phyloP scores from a whole-genome alignment of 306 rosid species.

The Adenanthera pavonina region DNA sequence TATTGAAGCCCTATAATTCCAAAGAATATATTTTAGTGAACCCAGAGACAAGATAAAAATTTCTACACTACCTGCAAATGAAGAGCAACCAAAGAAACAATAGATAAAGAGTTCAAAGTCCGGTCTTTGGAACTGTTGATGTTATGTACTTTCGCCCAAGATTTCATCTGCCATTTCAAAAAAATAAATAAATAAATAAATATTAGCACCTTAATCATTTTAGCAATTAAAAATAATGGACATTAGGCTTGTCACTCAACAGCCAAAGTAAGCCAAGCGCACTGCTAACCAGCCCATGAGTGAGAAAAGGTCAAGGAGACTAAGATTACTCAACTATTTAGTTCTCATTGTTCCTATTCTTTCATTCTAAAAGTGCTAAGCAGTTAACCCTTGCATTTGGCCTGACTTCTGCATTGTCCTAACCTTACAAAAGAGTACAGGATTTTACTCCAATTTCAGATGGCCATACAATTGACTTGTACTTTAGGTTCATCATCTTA shows the following conservation, averaged over 20 bases:
- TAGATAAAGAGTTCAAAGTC: slow-evolving; percentile 55
- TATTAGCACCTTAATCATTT: slow-evolving; percentile 11
- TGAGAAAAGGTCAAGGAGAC: slow-evolving; percentile 12
- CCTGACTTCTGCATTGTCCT: slow-evolving; percentile 19
- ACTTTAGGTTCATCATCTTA: slow-evolving; percentile 11
- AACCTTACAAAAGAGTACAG: slow-evolving; percentile 17
- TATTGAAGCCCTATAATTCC: slow-evolving; percentile 6
- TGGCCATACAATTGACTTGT: slow-evolving; percentile 17
- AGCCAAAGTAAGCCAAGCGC: slow-evolving; percentile 13
- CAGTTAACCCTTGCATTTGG: slow-evolving; percentile 5
- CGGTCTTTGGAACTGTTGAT: slow-evolving; percentile 55
- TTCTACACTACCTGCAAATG: slow-evolving; percentile 56
- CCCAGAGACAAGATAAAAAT: background rate
- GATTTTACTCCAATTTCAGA: slow-evolving; percentile 27
- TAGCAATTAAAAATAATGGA: background rate
- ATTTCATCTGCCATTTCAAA: slow-evolving; percentile 50
- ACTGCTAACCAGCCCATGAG: slow-evolving; percentile 26
- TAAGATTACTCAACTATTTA: slow-evolving; percentile 8
- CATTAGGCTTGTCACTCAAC: slow-evolving; percentile 9
- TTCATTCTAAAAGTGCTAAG: slow-evolving; percentile 32
- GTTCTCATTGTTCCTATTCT: slow-evolving; percentile 12
- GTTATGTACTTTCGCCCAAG: slow-evolving; percentile 56
- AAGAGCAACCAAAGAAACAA: slow-evolving; percentile 51
- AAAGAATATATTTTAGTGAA: background rate
- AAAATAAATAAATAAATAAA: no score